phyloP scores from a whole-genome alignment of 441 rosid species.

The Gossypium aridum region DNA sequence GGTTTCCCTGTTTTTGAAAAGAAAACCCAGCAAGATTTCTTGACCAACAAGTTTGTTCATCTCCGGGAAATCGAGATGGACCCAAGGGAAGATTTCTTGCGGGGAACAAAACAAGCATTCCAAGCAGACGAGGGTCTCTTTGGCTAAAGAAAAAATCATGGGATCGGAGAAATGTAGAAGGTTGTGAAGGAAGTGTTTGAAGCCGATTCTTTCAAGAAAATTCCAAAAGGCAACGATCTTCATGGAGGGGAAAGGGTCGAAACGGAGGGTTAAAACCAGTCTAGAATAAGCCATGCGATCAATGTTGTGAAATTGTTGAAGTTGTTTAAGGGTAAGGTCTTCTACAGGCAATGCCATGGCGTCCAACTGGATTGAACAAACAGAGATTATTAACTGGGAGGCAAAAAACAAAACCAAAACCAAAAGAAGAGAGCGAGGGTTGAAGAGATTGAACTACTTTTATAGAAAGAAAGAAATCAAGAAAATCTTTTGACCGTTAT shows the following conservation, averaged over 20 bases:
- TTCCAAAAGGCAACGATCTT: conserved; percentile 29
- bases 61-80: background rate
- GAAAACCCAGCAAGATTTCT: background rate
- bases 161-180: background rate
- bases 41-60: conserved; percentile 9
- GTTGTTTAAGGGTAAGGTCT: background rate
- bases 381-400: background rate
- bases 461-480: too few relatives aligned
- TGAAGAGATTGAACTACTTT: too few relatives aligned
- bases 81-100: background rate
- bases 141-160: background rate
- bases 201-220: conserved; percentile 23
- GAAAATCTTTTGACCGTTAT: too few relatives aligned
- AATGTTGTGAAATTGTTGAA: conserved; percentile 18
- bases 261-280: background rate
- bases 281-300: conserved; percentile 18
- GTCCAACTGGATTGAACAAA: background rate
- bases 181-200: conserved; percentile 10
- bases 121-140: conserved; percentile 16
- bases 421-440: too few relatives aligned
- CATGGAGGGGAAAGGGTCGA: conserved; percentile 6
- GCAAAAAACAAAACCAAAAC: background rate
- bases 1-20: background rate
- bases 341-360: conserved; percentile 1
- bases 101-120: background rate